phyloP scores from a whole-genome alignment of 129 eudicot genomes.

The Flaveria bidentis region DNA sequence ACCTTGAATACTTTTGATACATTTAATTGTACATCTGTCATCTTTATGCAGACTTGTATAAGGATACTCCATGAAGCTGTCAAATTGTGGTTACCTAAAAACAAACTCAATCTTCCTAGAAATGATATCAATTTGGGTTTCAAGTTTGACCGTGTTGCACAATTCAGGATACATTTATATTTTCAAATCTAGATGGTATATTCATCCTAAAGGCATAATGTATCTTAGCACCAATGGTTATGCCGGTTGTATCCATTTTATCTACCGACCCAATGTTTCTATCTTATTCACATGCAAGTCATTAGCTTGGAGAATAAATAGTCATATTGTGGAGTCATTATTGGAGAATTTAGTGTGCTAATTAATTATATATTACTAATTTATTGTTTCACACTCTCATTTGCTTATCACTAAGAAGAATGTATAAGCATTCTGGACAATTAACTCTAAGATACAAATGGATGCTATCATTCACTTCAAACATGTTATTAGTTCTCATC shows the following conservation, averaged over 20 bases:
- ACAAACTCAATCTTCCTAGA: background rate
- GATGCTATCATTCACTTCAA: background rate
- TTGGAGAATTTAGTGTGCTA: constrained; percentile 11
- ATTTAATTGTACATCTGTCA: background rate
- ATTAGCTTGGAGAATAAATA: constrained; percentile 3
- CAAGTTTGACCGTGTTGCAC: constrained; percentile 6
- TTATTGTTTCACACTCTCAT: constrained; percentile 1
- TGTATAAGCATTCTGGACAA: background rate
- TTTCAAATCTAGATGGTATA: no score
- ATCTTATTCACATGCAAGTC: constrained; percentile 10
- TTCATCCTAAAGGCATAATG: background rate
- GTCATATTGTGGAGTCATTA: background rate
- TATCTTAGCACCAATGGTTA: constrained; percentile 9
- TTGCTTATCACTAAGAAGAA: background rate
- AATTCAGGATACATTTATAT: constrained; percentile 6
- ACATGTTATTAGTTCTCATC: background rate
- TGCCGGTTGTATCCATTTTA: constrained; percentile 6
- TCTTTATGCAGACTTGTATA: background rate
- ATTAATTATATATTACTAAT: constrained; percentile 5
- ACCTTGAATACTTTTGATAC: background rate
- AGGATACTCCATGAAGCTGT: background rate
- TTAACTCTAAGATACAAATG: background rate
- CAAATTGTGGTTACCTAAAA: background rate
- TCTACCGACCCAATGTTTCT: background rate
- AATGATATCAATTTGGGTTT: background rate